Conservation (phyloP, 768 basidiomycete species). For the Trametes cingulata region DNA sequence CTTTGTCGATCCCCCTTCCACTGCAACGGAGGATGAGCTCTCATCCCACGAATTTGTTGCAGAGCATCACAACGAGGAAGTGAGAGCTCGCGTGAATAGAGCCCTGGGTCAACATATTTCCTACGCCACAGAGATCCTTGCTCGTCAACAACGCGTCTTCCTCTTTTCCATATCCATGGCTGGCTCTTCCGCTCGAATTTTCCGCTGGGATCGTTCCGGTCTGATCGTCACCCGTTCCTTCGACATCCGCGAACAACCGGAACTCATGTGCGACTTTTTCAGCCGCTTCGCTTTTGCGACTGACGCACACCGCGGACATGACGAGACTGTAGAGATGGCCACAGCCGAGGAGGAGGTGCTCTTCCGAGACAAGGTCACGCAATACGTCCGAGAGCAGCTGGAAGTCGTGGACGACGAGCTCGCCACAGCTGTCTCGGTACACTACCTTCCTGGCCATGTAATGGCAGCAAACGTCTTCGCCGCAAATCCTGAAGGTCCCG, state of each 20-base stretch:
- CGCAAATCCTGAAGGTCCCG: not conserved
- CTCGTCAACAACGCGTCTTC: not conserved
- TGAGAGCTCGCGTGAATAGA: no score
- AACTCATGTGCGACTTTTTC: slow-evolving; percentile 4
- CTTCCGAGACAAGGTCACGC: not conserved
- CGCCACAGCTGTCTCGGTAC: not conserved
- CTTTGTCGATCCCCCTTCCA: slow-evolving; percentile 8
- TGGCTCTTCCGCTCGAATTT: not conserved
- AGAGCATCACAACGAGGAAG: no score
- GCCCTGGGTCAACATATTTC: not conserved
- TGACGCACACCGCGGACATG: not conserved
- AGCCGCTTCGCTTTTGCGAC: not conserved
- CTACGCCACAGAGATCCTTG: not conserved
- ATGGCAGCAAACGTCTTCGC: not conserved
- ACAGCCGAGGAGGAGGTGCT: not conserved
- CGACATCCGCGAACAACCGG: not conserved
- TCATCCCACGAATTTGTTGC: not conserved
- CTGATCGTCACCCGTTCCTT: not conserved
- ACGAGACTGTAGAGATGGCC: not conserved
- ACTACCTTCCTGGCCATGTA: not conserved
- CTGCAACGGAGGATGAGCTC: not conserved
- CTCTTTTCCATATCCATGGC: not conserved
- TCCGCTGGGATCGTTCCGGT: slow-evolving; percentile 9
- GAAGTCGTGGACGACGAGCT: not conserved
- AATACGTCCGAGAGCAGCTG: not conserved